Evolutionary conservation across 495 filamentous ascomycete species (phyloP).

Genomic region (Aspergillus affinis): DNA sequence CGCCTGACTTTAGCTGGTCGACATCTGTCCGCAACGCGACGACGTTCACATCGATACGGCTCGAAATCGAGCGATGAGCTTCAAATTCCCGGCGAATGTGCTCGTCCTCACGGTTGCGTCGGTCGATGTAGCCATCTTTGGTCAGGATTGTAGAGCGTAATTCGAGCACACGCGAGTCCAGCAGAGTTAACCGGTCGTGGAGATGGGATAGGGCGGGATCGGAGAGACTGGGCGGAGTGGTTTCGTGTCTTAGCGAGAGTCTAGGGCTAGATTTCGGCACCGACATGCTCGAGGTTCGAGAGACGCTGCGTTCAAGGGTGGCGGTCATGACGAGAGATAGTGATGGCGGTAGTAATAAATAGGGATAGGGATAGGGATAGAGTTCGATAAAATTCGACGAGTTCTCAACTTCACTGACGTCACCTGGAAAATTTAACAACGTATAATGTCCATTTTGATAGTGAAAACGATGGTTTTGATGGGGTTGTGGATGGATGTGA

Average conservation of each 20-base stretch:
- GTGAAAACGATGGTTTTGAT: conserved; percentile 1
- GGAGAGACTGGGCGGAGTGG: conserved; percentile 31
- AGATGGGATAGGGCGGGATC: conserved; percentile 36
- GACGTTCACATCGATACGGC: conserved; percentile 42
- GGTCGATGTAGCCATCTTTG: conserved; percentile 41
- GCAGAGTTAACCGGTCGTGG: conserved; percentile 39
- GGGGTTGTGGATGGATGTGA: conserved; percentile 7
- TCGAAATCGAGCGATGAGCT: conserved; percentile 34
- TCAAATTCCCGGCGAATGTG: conserved; percentile 45
- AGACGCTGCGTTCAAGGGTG: conserved; percentile 43
- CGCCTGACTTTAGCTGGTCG: conserved; percentile 38
- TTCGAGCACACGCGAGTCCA: conserved; percentile 41
- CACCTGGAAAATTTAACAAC: conserved; percentile 2
- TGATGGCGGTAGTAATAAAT: conserved; percentile 6
- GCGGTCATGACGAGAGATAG: conserved; percentile 33
- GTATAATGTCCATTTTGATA: conserved; percentile 24
- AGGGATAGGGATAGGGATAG: conserved; percentile 6
- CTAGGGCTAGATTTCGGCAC: conserved; percentile 42
- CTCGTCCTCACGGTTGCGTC: conserved; percentile 44
- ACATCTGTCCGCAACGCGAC: conserved; percentile 38
- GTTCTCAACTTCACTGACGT: not conserved
- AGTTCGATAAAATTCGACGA: not conserved
- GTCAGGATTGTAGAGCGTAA: conserved; percentile 38
- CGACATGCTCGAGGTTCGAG: conserved; percentile 40
- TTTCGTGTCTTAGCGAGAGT: conserved; percentile 35